These are phyloP conservation scores for Tuber melanosporum DNA, from an alignment of 495 filamentous ascomycete genomes.

Conservation along the genomic window DNA sequence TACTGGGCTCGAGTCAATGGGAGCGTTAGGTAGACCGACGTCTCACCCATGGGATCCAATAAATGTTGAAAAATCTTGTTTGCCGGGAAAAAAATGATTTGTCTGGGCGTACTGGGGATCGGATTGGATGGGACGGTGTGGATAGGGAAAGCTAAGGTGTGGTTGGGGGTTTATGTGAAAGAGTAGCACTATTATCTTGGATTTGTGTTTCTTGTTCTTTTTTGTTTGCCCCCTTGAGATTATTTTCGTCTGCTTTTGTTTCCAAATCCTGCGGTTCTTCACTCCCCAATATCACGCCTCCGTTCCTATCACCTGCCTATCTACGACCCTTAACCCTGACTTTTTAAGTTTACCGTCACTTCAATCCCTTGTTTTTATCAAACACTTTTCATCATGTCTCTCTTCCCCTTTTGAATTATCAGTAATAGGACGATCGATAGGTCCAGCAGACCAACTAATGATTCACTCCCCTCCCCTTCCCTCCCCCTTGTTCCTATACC, in stretches of 20 bases:
- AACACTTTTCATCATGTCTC: not conserved
- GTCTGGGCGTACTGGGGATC: not conserved
- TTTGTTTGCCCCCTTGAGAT: not conserved
- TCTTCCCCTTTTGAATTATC: not conserved
- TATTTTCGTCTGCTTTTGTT: not conserved
- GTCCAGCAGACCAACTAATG: not conserved
- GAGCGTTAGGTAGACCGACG: not conserved
- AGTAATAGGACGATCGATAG: not conserved
- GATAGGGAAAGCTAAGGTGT: not conserved
- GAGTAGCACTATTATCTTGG: not conserved
- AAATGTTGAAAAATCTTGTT: not conserved
- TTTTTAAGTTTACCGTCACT: not conserved
- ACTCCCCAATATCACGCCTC: not conserved
- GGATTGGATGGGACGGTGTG: not conserved
- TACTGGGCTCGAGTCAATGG: not conserved
- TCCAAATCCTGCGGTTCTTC: not conserved
- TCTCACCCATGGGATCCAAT: not conserved
- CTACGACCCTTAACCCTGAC: not conserved
- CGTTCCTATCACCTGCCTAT: not conserved
- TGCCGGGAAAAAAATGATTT: not conserved
- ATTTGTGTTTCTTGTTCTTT: not conserved
- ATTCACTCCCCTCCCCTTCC: not conserved
- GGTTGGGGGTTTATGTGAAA: not conserved
- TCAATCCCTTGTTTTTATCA: not conserved
- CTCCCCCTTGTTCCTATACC: not conserved